Evolutionary conservation across 805 yeast species (phyloP).

Genomic region (Candida vartiovaarae): DNA sequence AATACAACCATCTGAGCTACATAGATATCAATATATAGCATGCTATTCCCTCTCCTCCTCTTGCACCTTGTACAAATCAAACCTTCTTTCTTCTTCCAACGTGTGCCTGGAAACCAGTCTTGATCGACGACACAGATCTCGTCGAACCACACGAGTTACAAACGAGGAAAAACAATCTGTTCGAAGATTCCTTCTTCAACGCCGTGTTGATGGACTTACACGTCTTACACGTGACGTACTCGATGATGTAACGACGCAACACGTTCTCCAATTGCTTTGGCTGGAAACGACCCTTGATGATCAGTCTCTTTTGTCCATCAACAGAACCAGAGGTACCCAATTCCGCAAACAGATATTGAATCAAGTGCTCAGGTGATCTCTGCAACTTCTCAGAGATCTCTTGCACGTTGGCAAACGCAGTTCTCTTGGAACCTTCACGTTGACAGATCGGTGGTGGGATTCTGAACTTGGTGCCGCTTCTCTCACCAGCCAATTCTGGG

Average conservation of each 20-base stretch:
- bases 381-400: constrained; percentile 91
- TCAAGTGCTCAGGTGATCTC: constrained; percentile 94
- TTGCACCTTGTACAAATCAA: background rate
- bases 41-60: background rate
- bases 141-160: constrained; percentile 98
- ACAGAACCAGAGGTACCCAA: constrained; percentile 99
- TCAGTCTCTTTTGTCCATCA: constrained; percentile 95
- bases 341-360: constrained; percentile 95
- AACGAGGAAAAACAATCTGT: constrained; percentile 94
- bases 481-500: constrained; percentile 97
- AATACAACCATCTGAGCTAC: constrained; percentile 9
- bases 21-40: background rate
- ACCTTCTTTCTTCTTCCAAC: constrained; percentile 82
- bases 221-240: constrained; percentile 97
- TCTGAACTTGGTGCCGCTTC: constrained; percentile 85
- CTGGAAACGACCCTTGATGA: constrained; percentile 96
- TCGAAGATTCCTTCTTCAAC: constrained; percentile 89
- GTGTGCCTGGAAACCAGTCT: constrained; percentile 99
- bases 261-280: constrained; percentile 97
- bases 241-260: constrained; percentile 91
- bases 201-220: constrained; percentile 97
- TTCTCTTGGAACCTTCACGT: constrained; percentile 96
- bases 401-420: constrained; percentile 92
- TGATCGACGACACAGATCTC: constrained; percentile 92
- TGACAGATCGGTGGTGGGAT: constrained; percentile 96